Conservation (phyloP, 345 rosid species). For the Trapa bicornis region DNA sequence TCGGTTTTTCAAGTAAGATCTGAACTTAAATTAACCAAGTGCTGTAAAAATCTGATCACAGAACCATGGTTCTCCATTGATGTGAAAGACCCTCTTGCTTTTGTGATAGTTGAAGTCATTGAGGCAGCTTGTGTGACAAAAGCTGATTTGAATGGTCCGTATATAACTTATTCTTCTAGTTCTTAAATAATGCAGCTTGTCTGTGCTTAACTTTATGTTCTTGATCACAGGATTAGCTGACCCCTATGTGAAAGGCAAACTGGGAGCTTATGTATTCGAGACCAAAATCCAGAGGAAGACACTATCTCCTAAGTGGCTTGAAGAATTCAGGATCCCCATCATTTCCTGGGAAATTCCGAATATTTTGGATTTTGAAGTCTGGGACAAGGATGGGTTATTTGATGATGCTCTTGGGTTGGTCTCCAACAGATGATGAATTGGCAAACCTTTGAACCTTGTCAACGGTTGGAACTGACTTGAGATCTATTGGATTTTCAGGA, state of each 20-base stretch:
- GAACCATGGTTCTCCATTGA: constrained; percentile 74
- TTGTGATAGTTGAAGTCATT: constrained; percentile 65
- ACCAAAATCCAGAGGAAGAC: constrained; percentile 64
- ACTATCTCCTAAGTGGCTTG: constrained; percentile 78
- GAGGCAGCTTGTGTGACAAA: constrained; percentile 81
- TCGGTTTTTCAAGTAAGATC: not conserved
- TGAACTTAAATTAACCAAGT: not conserved
- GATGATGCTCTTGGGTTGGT: constrained; percentile 87
- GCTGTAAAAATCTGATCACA: constrained; percentile 10
- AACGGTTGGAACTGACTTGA: not conserved
- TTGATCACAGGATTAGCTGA: constrained; percentile 70
- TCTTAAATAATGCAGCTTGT: too few relatives aligned
- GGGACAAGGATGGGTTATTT: constrained; percentile 71
- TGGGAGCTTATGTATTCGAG: constrained; percentile 70
- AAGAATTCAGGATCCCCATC: constrained; percentile 77
- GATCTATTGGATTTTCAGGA: constrained; percentile 21
- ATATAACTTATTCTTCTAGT: not conserved
- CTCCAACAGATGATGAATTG: constrained; percentile 5
- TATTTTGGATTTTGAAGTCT: constrained; percentile 53
- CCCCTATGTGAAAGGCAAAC: constrained; percentile 89
- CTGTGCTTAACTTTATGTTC: not conserved
- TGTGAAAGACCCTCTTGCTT: constrained; percentile 68
- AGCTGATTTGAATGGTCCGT: constrained; percentile 77
- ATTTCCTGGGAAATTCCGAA: constrained; percentile 68
- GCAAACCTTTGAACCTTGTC: not conserved